Percentiles rank a stretch among this genome's conserved stretches.
Conservation (phyloP, 2,329 filamentous ascomycete genomes). For the Penicillium capsulatum region DNA sequence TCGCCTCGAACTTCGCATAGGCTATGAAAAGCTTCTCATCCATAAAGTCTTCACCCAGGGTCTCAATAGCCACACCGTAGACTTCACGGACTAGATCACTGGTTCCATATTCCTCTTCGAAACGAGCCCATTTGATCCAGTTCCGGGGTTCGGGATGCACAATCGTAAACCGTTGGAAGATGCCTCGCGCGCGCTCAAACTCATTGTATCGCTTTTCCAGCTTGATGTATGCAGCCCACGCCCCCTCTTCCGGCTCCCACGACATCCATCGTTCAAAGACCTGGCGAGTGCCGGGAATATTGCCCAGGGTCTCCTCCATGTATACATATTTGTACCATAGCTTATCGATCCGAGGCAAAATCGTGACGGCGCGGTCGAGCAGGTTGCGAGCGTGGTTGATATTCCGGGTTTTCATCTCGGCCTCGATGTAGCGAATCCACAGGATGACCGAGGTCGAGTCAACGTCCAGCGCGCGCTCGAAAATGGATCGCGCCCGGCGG, state of each 20-base stretch:
- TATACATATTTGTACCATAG: conserved; percentile 99
- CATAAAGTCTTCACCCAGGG: conserved; percentile 88
- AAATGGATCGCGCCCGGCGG: conserved; percentile 82
- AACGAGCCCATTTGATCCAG: conserved; percentile 98
- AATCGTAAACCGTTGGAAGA: conserved; percentile 84
- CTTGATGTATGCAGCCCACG: conserved; percentile 95
- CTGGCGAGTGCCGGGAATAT: conserved; percentile 84
- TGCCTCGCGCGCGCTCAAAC: conserved; percentile 80
- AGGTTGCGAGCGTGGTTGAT: conserved; percentile 96
- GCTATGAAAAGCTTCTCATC: conserved; percentile 94
- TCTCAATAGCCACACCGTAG: conserved; percentile 81
- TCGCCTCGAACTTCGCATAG: conserved; percentile 91
- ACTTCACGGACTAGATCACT: conserved; percentile 89
- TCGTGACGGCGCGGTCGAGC: conserved; percentile 88
- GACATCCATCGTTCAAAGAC: conserved; percentile 98
- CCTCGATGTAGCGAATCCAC: conserved; percentile 91
- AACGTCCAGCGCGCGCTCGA: conserved; percentile 90
- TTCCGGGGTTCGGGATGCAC: conserved; percentile 93
- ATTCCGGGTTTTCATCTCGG: conserved; percentile 91
- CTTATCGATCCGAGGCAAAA: conserved; percentile 87
- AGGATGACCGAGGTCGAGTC: conserved; percentile 80
- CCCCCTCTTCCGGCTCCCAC: conserved; percentile 94
- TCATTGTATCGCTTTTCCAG: conserved; percentile 93
- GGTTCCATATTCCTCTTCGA: conserved; percentile 92
- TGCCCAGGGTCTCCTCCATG: conserved; percentile 96